Evolutionary conservation across 495 filamentous ascomycete genomes (phyloP).

Genomic region (Penicillium mononematosum): DNA sequence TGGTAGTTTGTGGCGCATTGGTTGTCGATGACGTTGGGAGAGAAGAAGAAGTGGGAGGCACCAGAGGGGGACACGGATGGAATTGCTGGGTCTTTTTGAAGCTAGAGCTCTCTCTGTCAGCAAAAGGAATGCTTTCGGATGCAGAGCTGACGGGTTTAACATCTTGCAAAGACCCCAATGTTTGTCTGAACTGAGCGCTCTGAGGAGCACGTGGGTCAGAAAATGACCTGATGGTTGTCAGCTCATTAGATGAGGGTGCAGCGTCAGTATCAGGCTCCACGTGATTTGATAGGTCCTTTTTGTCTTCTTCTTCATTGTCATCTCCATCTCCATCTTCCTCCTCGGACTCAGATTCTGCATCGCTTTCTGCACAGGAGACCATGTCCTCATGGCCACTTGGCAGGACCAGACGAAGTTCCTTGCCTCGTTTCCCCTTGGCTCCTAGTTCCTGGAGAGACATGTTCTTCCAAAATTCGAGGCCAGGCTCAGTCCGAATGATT

Average conservation of each 20-base stretch:
- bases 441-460: conserved; percentile 17
- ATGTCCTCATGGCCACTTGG: conserved; percentile 14
- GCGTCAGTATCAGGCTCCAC: background rate
- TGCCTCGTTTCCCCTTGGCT: conserved; percentile 19
- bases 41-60: background rate
- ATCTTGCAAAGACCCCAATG: background rate
- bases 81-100: background rate
- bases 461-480: conserved; percentile 14
- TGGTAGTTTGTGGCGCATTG: no score
- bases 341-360: background rate
- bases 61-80: background rate
- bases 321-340: background rate
- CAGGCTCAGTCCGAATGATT: conserved; percentile 7
- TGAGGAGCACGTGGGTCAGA: background rate
- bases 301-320: background rate
- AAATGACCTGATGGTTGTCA: conserved; percentile 1
- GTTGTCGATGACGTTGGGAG: background rate
- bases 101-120: background rate
- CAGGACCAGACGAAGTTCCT: conserved; percentile 1
- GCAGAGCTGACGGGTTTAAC: background rate
- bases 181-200: background rate
- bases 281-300: background rate
- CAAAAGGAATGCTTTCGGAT: background rate
- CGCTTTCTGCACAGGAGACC: background rate
- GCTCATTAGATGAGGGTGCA: background rate